A percentile compares a stretch with the other conserved stretches of the same genome.
These are phyloP conservation scores for Tylopilus vinaceipallidus DNA, from an alignment of 768 basidiomycete genomes.

Conservation along the genomic window DNA sequence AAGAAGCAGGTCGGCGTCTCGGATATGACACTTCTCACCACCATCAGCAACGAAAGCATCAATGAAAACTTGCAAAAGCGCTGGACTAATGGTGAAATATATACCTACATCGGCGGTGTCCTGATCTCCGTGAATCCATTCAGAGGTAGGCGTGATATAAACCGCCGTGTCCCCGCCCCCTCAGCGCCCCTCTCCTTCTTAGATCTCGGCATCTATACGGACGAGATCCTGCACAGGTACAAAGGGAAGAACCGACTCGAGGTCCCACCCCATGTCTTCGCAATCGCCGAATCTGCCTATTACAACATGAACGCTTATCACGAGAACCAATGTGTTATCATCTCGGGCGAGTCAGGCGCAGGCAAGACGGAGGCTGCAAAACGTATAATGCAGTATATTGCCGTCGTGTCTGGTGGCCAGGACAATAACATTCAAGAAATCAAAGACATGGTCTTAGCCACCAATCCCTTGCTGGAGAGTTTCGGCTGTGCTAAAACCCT, in stretches of 20 bases:
- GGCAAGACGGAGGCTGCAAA: slow-evolving; percentile 99
- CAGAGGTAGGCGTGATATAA: slow-evolving; percentile 54
- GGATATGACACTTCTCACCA: slow-evolving; percentile 97
- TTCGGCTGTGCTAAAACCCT: slow-evolving; percentile 99
- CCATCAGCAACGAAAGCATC: slow-evolving; percentile 96
- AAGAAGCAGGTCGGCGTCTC: slow-evolving; percentile 98
- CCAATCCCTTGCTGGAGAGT: slow-evolving; percentile 95
- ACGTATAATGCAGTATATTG: slow-evolving; percentile 99
- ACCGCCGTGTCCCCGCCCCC: not conserved
- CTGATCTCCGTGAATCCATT: slow-evolving; percentile 99
- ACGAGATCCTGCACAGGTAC: slow-evolving; percentile 80
- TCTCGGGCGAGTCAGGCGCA: slow-evolving; percentile 97
- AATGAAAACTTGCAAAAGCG: slow-evolving; percentile 98
- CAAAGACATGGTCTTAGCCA: slow-evolving; percentile 99
- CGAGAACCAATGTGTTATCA: slow-evolving; percentile 99
- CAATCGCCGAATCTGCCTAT: slow-evolving; percentile 95
- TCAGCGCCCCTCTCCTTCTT: slow-evolving; percentile 7
- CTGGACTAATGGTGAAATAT: slow-evolving; percentile 94
- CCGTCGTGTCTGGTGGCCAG: slow-evolving; percentile 87
- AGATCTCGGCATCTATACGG: slow-evolving; percentile 99
- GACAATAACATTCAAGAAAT: slow-evolving; percentile 94
- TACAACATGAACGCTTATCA: slow-evolving; percentile 99
- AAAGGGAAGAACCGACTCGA: slow-evolving; percentile 97
- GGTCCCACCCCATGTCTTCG: slow-evolving; percentile 96
- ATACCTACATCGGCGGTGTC: slow-evolving; percentile 98